Evolutionary conservation across 495 filamentous ascomycete genomes (phyloP).

Genomic region (Bathelium albidoporum): DNA sequence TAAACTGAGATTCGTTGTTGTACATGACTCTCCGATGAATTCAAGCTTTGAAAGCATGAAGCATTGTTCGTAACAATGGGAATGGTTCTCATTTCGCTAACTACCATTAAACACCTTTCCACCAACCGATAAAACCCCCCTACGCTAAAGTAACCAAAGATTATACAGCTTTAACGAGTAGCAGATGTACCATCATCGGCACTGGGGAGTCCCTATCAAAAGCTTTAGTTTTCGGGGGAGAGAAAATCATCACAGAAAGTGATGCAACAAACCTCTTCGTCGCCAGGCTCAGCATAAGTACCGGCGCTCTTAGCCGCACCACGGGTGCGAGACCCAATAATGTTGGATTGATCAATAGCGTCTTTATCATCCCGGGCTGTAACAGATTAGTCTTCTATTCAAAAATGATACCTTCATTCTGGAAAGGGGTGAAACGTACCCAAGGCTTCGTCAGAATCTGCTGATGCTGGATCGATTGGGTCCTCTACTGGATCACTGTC

Average conservation of each 20-base stretch:
- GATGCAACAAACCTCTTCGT: constrained; percentile 35
- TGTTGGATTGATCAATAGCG: constrained; percentile 43
- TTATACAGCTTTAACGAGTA: neutral
- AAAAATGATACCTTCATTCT: too few relatives aligned
- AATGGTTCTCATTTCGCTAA: too few relatives aligned
- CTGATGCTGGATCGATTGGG: constrained; percentile 32
- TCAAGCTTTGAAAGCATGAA: too few relatives aligned
- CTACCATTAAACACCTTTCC: neutral
- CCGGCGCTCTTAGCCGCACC: constrained; percentile 36
- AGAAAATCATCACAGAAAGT: constrained; percentile 13
- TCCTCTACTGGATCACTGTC: constrained; percentile 43
- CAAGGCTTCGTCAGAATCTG: constrained; percentile 42
- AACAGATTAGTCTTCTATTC: constrained; percentile 3
- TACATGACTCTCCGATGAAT: too few relatives aligned
- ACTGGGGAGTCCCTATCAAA: constrained; percentile 20
- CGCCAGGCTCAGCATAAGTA: constrained; percentile 41
- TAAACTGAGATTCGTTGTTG: too few relatives aligned
- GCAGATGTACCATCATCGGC: constrained; percentile 22
- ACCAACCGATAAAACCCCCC: too few relatives aligned
- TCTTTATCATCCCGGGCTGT: constrained; percentile 45
- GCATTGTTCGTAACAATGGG: too few relatives aligned
- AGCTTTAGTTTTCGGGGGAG: too few relatives aligned
- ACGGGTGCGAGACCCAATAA: constrained; percentile 38
- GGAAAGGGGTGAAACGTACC: constrained; percentile 36
- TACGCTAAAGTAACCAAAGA: neutral